phyloP scores from a whole-genome alignment of 2,329 filamentous ascomycete species.

The Pseudovirgaria hyperparasitica region DNA sequence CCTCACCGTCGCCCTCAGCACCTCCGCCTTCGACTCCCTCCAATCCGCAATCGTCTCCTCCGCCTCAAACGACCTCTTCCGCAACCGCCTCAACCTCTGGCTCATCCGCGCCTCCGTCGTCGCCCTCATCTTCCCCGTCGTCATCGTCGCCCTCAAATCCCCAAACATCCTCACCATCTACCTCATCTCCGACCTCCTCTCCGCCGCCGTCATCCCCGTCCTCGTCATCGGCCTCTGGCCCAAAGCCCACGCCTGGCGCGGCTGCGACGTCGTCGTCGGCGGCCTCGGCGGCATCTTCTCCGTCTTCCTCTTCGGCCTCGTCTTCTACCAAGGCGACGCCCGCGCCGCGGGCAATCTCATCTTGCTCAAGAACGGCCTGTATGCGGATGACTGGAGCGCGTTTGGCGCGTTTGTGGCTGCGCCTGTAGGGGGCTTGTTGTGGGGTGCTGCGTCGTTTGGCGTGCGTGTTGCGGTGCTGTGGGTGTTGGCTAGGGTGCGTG shows the following conservation, averaged over 20 bases:
- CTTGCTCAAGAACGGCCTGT: conserved; percentile 60
- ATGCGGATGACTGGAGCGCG: conserved; percentile 64
- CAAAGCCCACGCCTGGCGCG: conserved; percentile 57
- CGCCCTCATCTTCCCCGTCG: conserved; percentile 58
- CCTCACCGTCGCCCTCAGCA: conserved; percentile 66
- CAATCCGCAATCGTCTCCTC: conserved; percentile 80
- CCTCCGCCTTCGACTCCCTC: conserved; percentile 66
- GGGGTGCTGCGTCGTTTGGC: conserved; percentile 51
- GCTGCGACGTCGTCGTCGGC: conserved; percentile 68
- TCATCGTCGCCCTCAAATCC: conserved; percentile 61
- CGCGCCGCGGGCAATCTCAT: conserved; percentile 53
- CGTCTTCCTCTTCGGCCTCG: conserved; percentile 68
- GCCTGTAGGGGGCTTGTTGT: conserved; percentile 61
- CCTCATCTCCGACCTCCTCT: conserved; percentile 69
- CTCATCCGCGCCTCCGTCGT: conserved; percentile 58
- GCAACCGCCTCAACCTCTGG: conserved; percentile 67
- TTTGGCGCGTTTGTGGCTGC: conserved; percentile 77
- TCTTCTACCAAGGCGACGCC: conserved; percentile 63
- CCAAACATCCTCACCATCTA: conserved; percentile 71
- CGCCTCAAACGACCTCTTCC: conserved; percentile 72
- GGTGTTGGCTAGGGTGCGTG: conserved; percentile 42
- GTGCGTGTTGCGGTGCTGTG: conserved; percentile 49
- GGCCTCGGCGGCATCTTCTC: conserved; percentile 66
- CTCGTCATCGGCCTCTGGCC: conserved; percentile 60
- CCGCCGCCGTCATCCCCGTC: conserved; percentile 62